Evolutionary conservation across 2,329 filamentous ascomycete species (phyloP).

Genomic region (Biscogniauxia mediterranea): DNA sequence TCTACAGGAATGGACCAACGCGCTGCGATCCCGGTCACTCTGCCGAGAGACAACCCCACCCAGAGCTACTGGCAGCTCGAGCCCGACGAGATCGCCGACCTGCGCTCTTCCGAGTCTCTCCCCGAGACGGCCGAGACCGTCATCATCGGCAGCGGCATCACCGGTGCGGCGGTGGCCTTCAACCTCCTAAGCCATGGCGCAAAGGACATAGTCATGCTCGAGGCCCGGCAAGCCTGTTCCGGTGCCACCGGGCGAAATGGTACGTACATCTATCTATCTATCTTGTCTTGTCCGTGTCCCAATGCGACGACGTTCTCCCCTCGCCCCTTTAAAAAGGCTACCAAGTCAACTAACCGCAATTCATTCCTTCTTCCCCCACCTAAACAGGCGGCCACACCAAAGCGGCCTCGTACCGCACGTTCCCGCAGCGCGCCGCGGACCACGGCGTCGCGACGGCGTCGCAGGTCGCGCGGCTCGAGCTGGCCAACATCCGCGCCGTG

Average conservation of each 20-base stretch:
- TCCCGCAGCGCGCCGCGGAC: constrained; percentile 42
- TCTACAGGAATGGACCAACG: constrained; percentile 37
- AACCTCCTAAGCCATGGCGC: constrained; percentile 42
- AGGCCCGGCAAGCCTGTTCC: constrained; percentile 64
- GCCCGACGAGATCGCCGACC: constrained; percentile 51
- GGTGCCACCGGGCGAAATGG: constrained; percentile 63
- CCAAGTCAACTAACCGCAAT: too few species aligned
- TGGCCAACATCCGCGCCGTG: constrained; percentile 51
- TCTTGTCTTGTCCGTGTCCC: not conserved
- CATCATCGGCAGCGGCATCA: constrained; percentile 64
- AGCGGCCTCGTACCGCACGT: constrained; percentile 47
- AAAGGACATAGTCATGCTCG: constrained; percentile 56
- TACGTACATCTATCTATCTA: constrained; percentile 13
- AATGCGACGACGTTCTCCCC: too few species aligned
- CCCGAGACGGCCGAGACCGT: constrained; percentile 56
- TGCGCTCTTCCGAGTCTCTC: constrained; percentile 47
- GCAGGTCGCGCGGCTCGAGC: constrained; percentile 51
- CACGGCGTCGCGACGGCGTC: constrained; percentile 49
- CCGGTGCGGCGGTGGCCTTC: constrained; percentile 58
- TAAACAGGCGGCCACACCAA: constrained; percentile 41
- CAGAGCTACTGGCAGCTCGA: constrained; percentile 61
- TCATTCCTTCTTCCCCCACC: not conserved
- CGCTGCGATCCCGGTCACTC: constrained; percentile 37
- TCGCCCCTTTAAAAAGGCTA: too few species aligned
- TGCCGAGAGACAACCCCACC: constrained; percentile 53